Percentiles rank a stretch among this genome's conserved stretches.
Conservation (phyloP, 306 rosid species). For the Trichosanthes truncata region DNA sequence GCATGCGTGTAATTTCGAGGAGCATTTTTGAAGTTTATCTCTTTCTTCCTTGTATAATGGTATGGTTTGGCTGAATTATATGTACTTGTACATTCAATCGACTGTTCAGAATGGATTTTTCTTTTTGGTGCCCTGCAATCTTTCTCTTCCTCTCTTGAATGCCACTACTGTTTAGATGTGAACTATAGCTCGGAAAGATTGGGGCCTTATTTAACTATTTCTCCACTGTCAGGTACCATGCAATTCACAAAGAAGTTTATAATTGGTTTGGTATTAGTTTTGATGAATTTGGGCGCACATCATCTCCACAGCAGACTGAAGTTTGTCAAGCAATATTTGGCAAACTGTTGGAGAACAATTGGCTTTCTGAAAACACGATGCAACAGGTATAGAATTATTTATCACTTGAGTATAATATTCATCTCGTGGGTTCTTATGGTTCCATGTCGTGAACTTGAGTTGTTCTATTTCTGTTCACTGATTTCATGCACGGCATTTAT, state of each 20-base stretch:
- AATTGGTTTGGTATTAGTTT: conserved; percentile 81
- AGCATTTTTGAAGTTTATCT: not conserved
- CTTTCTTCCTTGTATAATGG: not conserved
- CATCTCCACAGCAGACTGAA: conserved; percentile 77
- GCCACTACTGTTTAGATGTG: not conserved
- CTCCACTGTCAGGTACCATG: conserved; percentile 47
- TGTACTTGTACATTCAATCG: not conserved
- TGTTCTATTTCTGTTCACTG: not conserved
- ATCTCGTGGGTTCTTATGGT: not conserved
- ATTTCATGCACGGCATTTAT: not conserved
- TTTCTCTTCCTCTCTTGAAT: not conserved
- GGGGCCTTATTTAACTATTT: not conserved
- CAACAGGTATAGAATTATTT: conserved; percentile 56
- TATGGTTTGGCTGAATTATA: no score
- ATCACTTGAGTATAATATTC: not conserved
- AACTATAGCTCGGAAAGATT: not conserved
- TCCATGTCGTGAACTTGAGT: not conserved
- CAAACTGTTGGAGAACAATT: conserved; percentile 48
- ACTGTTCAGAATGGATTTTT: not conserved
- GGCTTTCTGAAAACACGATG: conserved; percentile 81
- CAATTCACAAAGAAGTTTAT: conserved; percentile 75
- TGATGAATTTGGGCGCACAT: conserved; percentile 92
- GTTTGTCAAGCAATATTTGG: conserved; percentile 78
- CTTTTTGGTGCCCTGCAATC: not conserved
- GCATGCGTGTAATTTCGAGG: not conserved